phyloP scores from a whole-genome alignment of 306 rosid species.

The Calophaca sinica region DNA sequence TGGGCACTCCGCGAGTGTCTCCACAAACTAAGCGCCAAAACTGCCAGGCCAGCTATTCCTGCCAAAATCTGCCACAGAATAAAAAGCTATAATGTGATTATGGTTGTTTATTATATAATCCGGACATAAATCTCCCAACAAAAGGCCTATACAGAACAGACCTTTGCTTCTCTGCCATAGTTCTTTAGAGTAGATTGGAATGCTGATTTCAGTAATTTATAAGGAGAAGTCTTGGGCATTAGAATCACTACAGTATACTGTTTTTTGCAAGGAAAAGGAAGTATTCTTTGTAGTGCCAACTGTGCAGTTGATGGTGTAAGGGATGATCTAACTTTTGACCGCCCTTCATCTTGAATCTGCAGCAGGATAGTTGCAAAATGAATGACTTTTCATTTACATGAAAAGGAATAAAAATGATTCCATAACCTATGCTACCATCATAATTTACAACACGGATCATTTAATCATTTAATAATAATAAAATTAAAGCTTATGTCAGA shows the following conservation, averaged over 20 bases:
- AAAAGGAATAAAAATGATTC: conserved; percentile 30
- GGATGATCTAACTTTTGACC: conserved; percentile 71
- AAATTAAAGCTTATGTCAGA: conserved; percentile 11
- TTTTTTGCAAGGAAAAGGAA: conserved; percentile 84
- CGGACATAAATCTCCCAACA: conserved; percentile 17
- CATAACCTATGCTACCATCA: conserved; percentile 34
- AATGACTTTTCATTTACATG: conserved; percentile 20
- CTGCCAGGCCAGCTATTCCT: conserved; percentile 67
- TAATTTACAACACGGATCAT: background rate
- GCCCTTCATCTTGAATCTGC: conserved; percentile 85
- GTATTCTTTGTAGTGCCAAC: conserved; percentile 73
- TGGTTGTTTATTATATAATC: conserved; percentile 14
- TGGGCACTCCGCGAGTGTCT: conserved; percentile 62
- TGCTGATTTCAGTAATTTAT: conserved; percentile 64
- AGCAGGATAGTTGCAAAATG: conserved; percentile 35
- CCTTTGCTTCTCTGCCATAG: conserved; percentile 70
- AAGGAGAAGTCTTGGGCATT: conserved; percentile 73
- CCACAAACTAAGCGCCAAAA: conserved; percentile 73
- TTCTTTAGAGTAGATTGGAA: conserved; percentile 55
- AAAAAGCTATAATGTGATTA: conserved; percentile 14
- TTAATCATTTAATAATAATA: background rate
- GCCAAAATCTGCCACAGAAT: conserved; percentile 71
- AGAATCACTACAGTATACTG: conserved; percentile 88
- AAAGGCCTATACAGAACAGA: conserved; percentile 43
- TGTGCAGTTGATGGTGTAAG: conserved; percentile 71